Percentiles rank a stretch among this genome's conserved stretches.
phyloP scores from a whole-genome alignment of 2,329 filamentous ascomycete species.

The Aspergillus sp. region DNA sequence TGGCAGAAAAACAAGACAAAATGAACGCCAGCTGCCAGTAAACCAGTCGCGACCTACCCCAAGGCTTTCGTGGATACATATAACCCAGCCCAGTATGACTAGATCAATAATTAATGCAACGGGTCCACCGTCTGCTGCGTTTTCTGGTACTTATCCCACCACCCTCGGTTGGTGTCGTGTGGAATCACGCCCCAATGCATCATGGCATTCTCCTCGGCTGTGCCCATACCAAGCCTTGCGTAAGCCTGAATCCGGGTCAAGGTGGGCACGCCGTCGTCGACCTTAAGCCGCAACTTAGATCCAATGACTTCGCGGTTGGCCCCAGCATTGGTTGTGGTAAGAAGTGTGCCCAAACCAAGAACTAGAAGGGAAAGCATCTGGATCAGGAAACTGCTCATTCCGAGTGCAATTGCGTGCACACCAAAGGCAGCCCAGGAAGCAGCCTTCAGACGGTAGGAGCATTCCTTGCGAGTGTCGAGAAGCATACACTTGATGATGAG shows the following conservation, averaged over 20 bases:
- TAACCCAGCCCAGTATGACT: too few species aligned
- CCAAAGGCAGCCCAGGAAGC: neutral
- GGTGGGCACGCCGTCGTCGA: neutral
- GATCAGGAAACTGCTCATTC: neutral
- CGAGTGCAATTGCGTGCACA: neutral
- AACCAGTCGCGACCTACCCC: too few species aligned
- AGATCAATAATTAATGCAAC: too few species aligned
- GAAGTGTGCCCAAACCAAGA: neutral
- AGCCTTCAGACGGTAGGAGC: neutral
- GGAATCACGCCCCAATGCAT: neutral
- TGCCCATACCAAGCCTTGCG: neutral
- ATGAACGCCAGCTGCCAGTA: too few species aligned
- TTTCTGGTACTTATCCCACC: neutral
- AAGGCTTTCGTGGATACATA: too few species aligned
- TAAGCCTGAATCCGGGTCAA: neutral
- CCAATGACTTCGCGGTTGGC: neutral
- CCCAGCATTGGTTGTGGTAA: neutral
- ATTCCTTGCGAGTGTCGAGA: neutral
- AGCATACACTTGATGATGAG: neutral
- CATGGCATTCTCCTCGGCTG: neutral
- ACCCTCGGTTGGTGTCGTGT: neutral
- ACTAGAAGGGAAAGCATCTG: neutral
- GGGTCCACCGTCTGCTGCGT: too few species aligned
- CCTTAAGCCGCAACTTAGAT: neutral
- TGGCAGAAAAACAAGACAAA: too few species aligned